These are phyloP conservation scores for Penicillium expansum DNA, from an alignment of 2,329 filamentous ascomycete species.

Conservation along the genomic window DNA sequence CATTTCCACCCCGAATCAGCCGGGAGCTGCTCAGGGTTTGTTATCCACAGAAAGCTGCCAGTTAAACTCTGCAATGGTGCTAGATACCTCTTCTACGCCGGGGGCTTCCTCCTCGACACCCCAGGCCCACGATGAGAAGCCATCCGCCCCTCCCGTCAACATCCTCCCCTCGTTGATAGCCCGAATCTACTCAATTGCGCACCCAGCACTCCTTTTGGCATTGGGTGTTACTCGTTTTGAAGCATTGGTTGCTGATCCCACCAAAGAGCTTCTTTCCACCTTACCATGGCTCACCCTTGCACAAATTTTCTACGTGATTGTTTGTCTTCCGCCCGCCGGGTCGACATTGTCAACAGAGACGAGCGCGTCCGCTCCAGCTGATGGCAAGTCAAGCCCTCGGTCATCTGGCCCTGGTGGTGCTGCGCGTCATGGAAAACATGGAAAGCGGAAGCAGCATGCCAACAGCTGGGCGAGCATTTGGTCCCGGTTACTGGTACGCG, in stretches of 20 bases:
- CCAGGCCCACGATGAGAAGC: conserved; percentile 24
- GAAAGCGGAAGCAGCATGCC: conserved; percentile 22
- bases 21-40: conserved; percentile 10
- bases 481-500: conserved; percentile 29
- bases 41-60: neutral
- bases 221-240: conserved; percentile 64
- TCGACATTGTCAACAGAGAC: conserved; percentile 23
- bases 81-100: conserved; percentile 5
- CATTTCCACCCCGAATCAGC: conserved; percentile 17
- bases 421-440: conserved; percentile 21
- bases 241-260: conserved; percentile 67
- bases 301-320: conserved; percentile 60
- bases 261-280: conserved; percentile 59
- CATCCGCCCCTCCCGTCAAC: conserved; percentile 43
- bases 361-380: neutral
- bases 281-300: conserved; percentile 62
- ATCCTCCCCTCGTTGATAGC: conserved; percentile 50
- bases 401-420: conserved; percentile 5
- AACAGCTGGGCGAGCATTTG: conserved; percentile 18
- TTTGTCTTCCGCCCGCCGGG: conserved; percentile 58
- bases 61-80: conserved; percentile 14
- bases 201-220: conserved; percentile 65
- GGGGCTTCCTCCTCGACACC: conserved; percentile 3
- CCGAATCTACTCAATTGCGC: conserved; percentile 60
- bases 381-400: conserved; percentile 16